Evolutionary conservation across 345 rosid species (phyloP).

Genomic region (Anacardium occidentale): DNA sequence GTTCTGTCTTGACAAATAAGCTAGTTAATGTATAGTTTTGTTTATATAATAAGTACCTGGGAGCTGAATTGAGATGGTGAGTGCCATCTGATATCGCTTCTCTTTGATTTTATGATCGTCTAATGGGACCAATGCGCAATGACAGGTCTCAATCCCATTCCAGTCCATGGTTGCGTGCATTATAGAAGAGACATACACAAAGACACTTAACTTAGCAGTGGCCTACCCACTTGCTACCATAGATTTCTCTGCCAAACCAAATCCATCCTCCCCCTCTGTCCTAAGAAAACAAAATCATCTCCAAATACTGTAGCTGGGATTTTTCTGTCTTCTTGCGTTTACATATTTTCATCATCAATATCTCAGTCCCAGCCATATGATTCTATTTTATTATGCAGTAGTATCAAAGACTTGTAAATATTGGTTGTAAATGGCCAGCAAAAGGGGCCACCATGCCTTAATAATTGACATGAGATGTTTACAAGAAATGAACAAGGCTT

Average conservation of each 20-base stretch:
- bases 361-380: conserved; percentile 17
- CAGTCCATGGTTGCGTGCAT: conserved; percentile 24
- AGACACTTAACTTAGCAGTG: conserved; percentile 19
- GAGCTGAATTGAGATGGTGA: conserved; percentile 21
- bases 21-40: no score
- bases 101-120: conserved; percentile 3
- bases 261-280: conserved; percentile 37
- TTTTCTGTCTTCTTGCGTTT: conserved; percentile 26
- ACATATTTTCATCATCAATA: background rate
- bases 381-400: background rate
- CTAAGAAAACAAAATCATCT: conserved; percentile 18
- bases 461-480: conserved; percentile 20
- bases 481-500: conserved; percentile 3
- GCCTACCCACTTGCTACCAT: conserved; percentile 41
- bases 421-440: background rate
- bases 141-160: conserved; percentile 24
- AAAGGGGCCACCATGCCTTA: conserved; percentile 2
- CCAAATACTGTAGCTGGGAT: background rate
- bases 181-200: conserved; percentile 21
- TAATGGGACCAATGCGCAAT: conserved; percentile 9
- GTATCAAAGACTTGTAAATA: background rate
- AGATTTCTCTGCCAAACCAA: conserved; percentile 40
- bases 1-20: background rate
- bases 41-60: background rate
- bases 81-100: conserved; percentile 17